Percentiles rank a stretch among this genome's conserved stretches.
Evolutionary conservation across 164 flowering plant species (phyloP).

Genomic region (Hamamelis virginiana): DNA sequence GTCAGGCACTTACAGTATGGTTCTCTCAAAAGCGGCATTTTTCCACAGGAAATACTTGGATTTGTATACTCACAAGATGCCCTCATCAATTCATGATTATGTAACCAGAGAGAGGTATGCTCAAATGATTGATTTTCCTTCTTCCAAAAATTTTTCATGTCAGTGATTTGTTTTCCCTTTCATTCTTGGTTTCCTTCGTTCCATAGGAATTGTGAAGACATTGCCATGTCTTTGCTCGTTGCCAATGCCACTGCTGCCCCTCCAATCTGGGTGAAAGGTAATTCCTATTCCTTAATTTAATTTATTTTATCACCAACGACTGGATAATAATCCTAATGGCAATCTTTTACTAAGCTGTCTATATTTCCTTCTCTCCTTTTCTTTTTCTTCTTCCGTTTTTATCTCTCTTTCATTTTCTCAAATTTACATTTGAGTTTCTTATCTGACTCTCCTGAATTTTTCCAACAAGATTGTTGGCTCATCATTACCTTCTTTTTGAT

Average conservation of each 20-base stretch:
- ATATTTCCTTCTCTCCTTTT: too few relatives aligned
- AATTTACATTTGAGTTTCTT: too few relatives aligned
- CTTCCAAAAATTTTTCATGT: neutral
- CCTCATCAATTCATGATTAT: constrained; percentile 46
- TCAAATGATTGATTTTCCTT: constrained; percentile 1
- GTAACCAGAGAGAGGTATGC: constrained; percentile 43
- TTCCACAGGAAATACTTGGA: constrained; percentile 53
- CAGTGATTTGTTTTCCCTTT: neutral
- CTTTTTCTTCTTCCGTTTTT: too few relatives aligned
- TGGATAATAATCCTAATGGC: neutral
- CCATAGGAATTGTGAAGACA: constrained; percentile 46
- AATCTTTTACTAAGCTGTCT: too few relatives aligned
- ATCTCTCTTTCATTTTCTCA: neutral
- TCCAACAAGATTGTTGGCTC: too few relatives aligned
- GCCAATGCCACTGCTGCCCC: constrained; percentile 44
- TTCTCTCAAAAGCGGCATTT: constrained; percentile 54
- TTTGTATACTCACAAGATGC: constrained; percentile 41
- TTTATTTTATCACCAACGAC: neutral
- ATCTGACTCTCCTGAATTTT: neutral
- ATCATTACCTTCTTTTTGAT: neutral
- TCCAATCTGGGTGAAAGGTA: constrained; percentile 48
- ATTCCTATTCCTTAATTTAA: neutral
- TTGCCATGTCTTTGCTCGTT: constrained; percentile 45
- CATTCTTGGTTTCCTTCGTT: neutral
- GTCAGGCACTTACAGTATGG: constrained; percentile 60